Conservation (phyloP, 225 moss, liverwort and hornwort genomes). For the Straminergon stramineum region DNA sequence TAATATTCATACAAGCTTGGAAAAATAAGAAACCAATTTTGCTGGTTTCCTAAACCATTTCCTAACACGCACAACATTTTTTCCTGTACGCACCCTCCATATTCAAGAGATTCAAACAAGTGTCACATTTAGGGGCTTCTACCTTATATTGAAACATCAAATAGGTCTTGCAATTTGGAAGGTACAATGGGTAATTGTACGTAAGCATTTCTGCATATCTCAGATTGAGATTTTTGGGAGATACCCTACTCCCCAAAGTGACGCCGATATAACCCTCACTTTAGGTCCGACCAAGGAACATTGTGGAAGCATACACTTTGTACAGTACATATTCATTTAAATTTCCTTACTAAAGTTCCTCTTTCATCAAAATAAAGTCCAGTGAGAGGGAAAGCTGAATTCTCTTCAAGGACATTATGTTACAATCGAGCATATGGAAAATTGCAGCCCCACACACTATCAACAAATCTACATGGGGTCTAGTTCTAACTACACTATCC, state of each 20-base stretch:
- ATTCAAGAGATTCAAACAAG: no score
- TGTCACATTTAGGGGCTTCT: no score
- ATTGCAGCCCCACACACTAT: neutral
- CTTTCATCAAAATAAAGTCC: neutral
- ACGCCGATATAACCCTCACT: neutral
- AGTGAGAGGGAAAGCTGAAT: neutral
- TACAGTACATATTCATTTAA: neutral
- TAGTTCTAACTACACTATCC: neutral
- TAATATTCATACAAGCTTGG: no score
- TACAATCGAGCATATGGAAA: conserved; percentile 10
- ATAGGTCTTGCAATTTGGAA: neutral
- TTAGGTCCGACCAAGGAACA: neutral
- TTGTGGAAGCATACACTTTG: neutral
- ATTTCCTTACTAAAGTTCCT: neutral
- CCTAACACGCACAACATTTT: no score
- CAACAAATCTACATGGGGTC: conserved; percentile 8
- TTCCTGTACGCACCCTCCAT: no score
- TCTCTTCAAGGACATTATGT: neutral
- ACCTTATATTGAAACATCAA: neutral
- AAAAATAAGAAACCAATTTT: no score
- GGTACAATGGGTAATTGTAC: neutral
- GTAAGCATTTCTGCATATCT: neutral
- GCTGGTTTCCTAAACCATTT: no score
- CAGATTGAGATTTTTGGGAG: no score
- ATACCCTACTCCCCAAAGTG: neutral